Base-by-base conservation (phyloP, 306 rosid species). In the Geum urbanum region DNA sequence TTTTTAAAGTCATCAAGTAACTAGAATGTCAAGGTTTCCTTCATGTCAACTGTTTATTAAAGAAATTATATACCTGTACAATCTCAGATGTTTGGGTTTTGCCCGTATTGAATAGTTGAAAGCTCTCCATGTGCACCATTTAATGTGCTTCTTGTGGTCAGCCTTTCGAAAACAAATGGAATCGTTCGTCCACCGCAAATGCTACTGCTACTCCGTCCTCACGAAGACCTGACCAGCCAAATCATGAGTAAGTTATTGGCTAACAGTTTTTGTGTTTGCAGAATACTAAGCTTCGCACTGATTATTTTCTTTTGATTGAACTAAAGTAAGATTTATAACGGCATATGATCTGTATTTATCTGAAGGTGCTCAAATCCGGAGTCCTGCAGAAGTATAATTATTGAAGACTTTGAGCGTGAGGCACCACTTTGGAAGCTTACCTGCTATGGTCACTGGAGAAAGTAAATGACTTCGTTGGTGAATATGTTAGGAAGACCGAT, bases 281-380 rank as follows among this genome's bases (percentile, higher is more conserved):
- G 49, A 9, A 24, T 72, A 9, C 66, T 24, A 58, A 41, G 47
- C 50, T 60, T 44, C 53, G 60, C 40, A 16, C 18, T 69, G 43
- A 66, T 35, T 56, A 4, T 86, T 59, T 19, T 75, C 46, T 32
- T 35, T 43, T 60, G 19, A 40, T 35, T 35, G 16, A 35, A 68
- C 50, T 52, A 24, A 24, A 24, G 27, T 64, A 14, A 50, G n/a
- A 15, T 71, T 16, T 45, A 68, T 82, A 24, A 72, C 63, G 61
- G 24, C 65, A 58, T 76, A 22, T 76, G 51, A 61, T 47, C 27
- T 44, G 18, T 8, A 41, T 69, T 61, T 76, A 66, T 68, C 64
- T 84, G 81, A 75, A 90, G 98, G 80, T 94, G 98, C 85, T 86
- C 90, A 45, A 94, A 88, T 86, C 91, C 87, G 14, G 96, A 88